phyloP scores from a whole-genome alignment of 2,329 filamentous ascomycete species.

The Verticillium nubilum region DNA sequence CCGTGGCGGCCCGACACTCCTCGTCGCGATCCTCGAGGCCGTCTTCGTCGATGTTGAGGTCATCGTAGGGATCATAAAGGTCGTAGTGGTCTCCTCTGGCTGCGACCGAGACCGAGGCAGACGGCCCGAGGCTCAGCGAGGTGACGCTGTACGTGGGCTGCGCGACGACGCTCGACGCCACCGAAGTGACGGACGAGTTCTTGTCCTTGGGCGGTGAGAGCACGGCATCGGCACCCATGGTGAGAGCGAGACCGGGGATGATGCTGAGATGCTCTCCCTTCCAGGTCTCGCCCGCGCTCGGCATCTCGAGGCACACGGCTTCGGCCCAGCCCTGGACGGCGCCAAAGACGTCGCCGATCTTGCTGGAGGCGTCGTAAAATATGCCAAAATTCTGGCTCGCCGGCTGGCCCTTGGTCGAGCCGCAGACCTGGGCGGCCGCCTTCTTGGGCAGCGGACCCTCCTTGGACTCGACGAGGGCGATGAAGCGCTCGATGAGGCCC shows the following conservation, averaged over 20 bases:
- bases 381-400: neutral
- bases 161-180: neutral
- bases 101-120: neutral
- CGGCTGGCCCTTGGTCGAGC: neutral
- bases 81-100: neutral
- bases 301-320: neutral
- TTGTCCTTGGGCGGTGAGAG: neutral
- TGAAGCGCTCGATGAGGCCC: neutral
- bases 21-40: too few relatives aligned
- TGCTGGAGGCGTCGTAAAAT: neutral
- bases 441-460: neutral
- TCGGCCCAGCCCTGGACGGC: neutral
- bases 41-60: neutral
- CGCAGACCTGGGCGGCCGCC: constrained; percentile 1
- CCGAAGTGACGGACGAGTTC: neutral
- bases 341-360: neutral
- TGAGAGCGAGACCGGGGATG: neutral
- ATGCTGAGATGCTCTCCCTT: neutral
- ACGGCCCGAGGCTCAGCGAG: neutral
- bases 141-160: neutral
- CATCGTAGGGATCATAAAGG: too few relatives aligned
- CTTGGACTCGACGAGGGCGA: neutral
- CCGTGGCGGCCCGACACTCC: constrained; percentile 26
- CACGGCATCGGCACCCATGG: neutral
- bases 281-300: neutral